Evolutionary conservation across 176 grass and related monocot genomes (phyloP).

Genomic region (Rhynchospora tenuis): DNA sequence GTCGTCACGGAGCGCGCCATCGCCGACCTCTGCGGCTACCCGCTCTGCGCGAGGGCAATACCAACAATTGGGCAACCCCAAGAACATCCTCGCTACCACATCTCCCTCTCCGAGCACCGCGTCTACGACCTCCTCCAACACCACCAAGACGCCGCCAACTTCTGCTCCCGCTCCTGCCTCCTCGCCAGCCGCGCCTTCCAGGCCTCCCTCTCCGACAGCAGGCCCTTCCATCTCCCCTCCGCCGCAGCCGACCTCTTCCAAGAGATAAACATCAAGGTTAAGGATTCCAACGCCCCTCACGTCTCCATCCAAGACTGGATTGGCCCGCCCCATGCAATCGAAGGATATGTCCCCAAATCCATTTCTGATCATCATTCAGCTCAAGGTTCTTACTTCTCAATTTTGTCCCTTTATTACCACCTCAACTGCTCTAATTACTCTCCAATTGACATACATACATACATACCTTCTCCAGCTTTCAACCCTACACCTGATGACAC

Average conservation of each 20-base stretch:
- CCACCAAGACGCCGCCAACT: slow-evolving; percentile 52
- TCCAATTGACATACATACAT: too few relatives aligned
- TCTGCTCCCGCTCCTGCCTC: slow-evolving; percentile 70
- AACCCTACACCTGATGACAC: slow-evolving; percentile 10
- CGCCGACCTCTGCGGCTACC: slow-evolving; percentile 40
- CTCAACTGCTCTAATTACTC: too few relatives aligned
- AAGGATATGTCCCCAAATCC: slow-evolving; percentile 66
- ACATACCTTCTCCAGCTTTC: slow-evolving; percentile 36
- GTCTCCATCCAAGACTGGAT: slow-evolving; percentile 61
- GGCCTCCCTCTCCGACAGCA: slow-evolving; percentile 23
- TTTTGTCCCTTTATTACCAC: too few relatives aligned
- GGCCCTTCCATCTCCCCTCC: slow-evolving; percentile 22
- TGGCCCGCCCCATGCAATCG: slow-evolving; percentile 58
- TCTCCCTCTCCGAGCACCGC: slow-evolving; percentile 81
- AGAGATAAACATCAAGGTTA: not conserved
- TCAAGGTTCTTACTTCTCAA: too few relatives aligned
- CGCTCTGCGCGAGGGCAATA: too few relatives aligned
- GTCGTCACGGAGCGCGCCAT: slow-evolving; percentile 74
- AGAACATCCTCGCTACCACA: slow-evolving; percentile 54
- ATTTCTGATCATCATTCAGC: not conserved
- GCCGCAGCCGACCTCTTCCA: slow-evolving; percentile 35
- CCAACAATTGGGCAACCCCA: too few relatives aligned
- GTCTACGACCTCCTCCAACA: slow-evolving; percentile 58
- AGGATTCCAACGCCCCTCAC: too few relatives aligned
- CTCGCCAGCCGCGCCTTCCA: slow-evolving; percentile 48